Conservation (phyloP, 306 rosid species). For the Ceratonia siliqua region DNA sequence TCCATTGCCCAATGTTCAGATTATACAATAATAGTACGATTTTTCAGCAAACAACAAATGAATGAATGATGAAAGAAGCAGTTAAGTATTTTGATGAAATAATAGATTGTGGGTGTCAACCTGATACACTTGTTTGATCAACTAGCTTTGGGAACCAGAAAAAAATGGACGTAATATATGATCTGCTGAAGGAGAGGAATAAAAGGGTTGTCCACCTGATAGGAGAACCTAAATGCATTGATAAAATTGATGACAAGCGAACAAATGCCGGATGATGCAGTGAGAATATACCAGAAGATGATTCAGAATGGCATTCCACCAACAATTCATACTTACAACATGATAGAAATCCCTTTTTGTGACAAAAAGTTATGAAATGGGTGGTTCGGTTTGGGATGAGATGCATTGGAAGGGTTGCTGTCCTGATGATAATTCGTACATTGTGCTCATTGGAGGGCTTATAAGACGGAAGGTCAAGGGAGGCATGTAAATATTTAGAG, state of each 20-base stretch:
- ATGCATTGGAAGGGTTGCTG: slow-evolving; percentile 73
- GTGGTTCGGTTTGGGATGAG: slow-evolving; percentile 67
- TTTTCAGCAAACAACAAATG: slow-evolving; percentile 69
- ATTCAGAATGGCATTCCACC: slow-evolving; percentile 60
- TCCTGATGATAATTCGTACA: slow-evolving; percentile 83
- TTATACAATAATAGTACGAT: slow-evolving; percentile 67
- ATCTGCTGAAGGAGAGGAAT: slow-evolving; percentile 66
- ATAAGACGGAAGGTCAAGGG: slow-evolving; percentile 70
- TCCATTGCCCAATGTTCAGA: slow-evolving; percentile 64
- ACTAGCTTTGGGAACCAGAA: slow-evolving; percentile 82
- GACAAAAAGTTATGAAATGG: slow-evolving; percentile 69
- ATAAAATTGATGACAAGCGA: slow-evolving; percentile 75
- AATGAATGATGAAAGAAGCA: slow-evolving; percentile 68
- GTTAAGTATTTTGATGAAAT: slow-evolving; percentile 59
- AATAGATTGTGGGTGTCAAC: slow-evolving; percentile 59
- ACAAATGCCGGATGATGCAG: slow-evolving; percentile 79
- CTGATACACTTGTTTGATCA: slow-evolving; percentile 79
- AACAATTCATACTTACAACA: slow-evolving; percentile 79
- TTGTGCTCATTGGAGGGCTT: slow-evolving; percentile 76
- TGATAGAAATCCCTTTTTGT: slow-evolving; percentile 86
- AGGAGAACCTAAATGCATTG: slow-evolving; percentile 74
- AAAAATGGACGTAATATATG: slow-evolving; percentile 67
- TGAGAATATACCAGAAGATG: slow-evolving; percentile 77
- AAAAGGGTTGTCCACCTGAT: slow-evolving; percentile 67
- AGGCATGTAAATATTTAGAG: slow-evolving; percentile 77